Base-by-base conservation (phyloP, 1,284 basidiomycete species). In the Ceratobasidium theobromae region DNA sequence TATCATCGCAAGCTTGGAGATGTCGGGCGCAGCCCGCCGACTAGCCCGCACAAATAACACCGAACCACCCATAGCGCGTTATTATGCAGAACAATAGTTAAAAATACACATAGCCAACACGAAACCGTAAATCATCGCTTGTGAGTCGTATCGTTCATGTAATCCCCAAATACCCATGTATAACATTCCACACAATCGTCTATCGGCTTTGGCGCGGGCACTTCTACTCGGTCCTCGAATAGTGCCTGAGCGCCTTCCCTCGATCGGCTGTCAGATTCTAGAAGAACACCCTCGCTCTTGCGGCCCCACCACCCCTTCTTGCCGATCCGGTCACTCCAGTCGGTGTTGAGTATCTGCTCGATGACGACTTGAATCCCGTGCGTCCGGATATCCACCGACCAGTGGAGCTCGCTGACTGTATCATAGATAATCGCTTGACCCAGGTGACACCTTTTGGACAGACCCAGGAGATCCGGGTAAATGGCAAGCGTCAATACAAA, bases 151-250 rank as follows among this genome's bases (percentile, higher is more conserved):
- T 52, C 38, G 35, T 71, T 70, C 65, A 72, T 69, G 58, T 69
- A 79, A 48, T 79, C 72, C 6, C 77, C 79, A 69, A 76, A 80
- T 43, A 78, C 77, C 79, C 79, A 80, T 40, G 75, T 73, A 67
- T 74, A 79, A 62, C 79, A 80, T 64, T 80, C 79, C 41, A 77
- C 72, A 66, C 79, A 80, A 52, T 80, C 79, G 4, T 77, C 75
- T 67, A 80, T 77, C 8, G 40, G 21, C 32, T 71, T 73, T 0
- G 73, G 70, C 25, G 70, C 48, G 5, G 76, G 71, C 6, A 65
- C 62, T 30, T 65, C 62, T 1, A 53, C 14, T n/a, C 62, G 48
- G 18, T 65, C 40, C 8, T 51, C 62, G 2, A 69, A 71, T 3
- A 74, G 73, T 1, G 74, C 73, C 35, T 68, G 68, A 6, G 35